phyloP scores from a whole-genome alignment of 768 basidiomycete species.

The Chalciporus pseudorubinellus region DNA sequence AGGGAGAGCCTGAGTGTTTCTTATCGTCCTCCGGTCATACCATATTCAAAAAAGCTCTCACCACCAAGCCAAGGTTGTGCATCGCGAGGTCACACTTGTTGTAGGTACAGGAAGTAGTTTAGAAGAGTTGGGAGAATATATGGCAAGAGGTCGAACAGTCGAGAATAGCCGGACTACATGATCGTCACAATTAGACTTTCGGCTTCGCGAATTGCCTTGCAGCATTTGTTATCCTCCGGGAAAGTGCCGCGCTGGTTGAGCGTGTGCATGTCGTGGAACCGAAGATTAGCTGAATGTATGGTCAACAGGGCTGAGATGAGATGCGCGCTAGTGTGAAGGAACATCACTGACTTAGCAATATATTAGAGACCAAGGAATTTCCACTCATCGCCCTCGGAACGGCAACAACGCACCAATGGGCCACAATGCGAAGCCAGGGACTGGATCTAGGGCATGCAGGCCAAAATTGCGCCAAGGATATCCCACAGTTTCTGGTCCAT shows the following conservation, averaged over 20 bases:
- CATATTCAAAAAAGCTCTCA: not conserved
- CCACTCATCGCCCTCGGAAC: no score
- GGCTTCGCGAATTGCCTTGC: not conserved
- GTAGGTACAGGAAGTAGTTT: constrained; percentile 40
- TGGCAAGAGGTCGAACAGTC: constrained; percentile 33
- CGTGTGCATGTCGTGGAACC: not conserved
- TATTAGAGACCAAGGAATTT: no score
- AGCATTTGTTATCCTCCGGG: not conserved
- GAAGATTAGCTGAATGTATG: not conserved
- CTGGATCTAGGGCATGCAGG: no score
- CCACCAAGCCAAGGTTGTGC: constrained; percentile 13
- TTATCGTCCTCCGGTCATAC: not conserved
- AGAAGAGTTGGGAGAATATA: constrained; percentile 41
- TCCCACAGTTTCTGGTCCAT: no score
- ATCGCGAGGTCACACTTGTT: not conserved
- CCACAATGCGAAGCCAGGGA: no score
- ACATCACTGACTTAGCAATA: no score
- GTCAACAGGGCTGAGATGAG: no score
- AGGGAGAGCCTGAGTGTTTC: no score
- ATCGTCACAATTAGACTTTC: not conserved
- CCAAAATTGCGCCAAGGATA: no score
- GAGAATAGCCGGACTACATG: not conserved
- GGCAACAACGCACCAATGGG: no score
- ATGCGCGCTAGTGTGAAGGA: no score
- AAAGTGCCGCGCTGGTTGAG: not conserved